phyloP scores from a whole-genome alignment of 2,329 filamentous ascomycete species.

The Westerdykella ornata region DNA sequence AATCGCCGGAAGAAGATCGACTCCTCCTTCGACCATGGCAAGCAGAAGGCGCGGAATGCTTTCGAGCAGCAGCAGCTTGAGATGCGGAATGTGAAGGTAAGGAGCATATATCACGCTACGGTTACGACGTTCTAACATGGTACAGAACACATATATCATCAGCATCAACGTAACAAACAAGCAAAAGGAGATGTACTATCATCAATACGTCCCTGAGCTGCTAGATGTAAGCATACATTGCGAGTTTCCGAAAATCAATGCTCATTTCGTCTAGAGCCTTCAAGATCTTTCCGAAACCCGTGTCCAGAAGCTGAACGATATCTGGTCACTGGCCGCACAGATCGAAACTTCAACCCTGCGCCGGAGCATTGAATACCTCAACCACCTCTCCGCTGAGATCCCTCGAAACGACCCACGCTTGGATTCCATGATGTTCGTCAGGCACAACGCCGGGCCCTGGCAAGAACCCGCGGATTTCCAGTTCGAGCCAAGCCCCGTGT shows the following conservation, averaged over 20 bases:
- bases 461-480: conserved; percentile 76
- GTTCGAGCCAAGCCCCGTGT: conserved; percentile 93
- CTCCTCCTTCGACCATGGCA: conserved; percentile 76
- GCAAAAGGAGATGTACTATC: conserved; percentile 94
- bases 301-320: conserved; percentile 70
- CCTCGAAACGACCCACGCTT: conserved; percentile 79
- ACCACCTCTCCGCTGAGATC: conserved; percentile 72
- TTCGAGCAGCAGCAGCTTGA: conserved; percentile 90
- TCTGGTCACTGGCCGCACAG: conserved; percentile 75
- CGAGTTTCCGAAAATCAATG: not conserved
- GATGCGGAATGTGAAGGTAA: conserved; percentile 85
- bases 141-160: conserved; percentile 86
- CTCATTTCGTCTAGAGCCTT: conserved; percentile 49
- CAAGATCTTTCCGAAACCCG: conserved; percentile 91
- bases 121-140: conserved; percentile 14
- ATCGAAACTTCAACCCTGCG: conserved; percentile 75
- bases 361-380: conserved; percentile 64
- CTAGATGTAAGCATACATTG: conserved; percentile 59
- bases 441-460: conserved; percentile 78
- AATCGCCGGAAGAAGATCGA: conserved; percentile 91
- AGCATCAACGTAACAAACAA: conserved; percentile 95
- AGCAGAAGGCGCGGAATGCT: conserved; percentile 79
- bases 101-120: not conserved
- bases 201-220: conserved; percentile 91
- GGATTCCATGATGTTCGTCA: conserved; percentile 96